phyloP scores from a whole-genome alignment of 768 basidiomycete species.

The Lactarius sanguifluus region DNA sequence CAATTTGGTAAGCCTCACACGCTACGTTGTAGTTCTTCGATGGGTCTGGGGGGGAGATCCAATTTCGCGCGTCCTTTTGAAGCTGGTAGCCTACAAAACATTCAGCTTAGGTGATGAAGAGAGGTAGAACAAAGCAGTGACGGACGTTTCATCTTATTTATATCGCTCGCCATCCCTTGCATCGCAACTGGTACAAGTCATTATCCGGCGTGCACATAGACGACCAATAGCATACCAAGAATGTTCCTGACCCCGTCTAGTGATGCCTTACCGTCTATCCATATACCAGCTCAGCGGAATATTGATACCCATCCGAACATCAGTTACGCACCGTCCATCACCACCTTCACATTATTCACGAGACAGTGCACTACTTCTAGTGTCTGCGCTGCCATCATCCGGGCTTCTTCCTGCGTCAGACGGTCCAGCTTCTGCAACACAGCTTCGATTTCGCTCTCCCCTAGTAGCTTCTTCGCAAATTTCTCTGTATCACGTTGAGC shows the following conservation, averaged over 20 bases:
- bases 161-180: slow-evolving; percentile 1
- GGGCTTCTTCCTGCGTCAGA: background rate
- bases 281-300: background rate
- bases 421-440: background rate
- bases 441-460: background rate
- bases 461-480: background rate
- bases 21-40: slow-evolving; percentile 2
- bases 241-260: background rate
- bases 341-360: background rate
- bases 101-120: background rate
- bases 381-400: background rate
- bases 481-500: background rate
- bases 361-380: background rate
- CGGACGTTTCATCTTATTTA: slow-evolving; percentile 7
- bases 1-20: background rate
- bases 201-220: background rate
- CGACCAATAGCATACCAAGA: background rate
- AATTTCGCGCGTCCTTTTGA: background rate
- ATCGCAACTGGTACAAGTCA: background rate
- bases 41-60: background rate
- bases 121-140: background rate
- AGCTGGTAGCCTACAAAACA: background rate
- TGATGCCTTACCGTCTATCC: background rate
- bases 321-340: background rate
- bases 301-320: background rate